Evolutionary conservation across 202 grass and related monocot genomes (phyloP), one percentile per base, ranked within the genome.

Genomic region (Sporobolus alterniflorus): DNA sequence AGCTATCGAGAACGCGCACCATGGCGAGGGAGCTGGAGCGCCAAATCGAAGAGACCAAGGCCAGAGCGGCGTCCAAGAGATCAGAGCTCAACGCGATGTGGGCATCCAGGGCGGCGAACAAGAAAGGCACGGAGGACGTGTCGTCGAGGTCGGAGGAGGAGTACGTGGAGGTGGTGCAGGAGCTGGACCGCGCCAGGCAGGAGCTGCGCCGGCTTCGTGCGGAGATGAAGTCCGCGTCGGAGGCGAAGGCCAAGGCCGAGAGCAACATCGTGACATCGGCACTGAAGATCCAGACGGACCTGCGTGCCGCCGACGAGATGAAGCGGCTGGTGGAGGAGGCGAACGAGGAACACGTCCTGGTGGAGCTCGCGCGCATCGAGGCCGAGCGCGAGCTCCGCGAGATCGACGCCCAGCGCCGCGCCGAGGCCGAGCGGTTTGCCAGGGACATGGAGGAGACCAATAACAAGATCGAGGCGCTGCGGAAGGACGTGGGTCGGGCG

Each of bases 321-420:
- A 90, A 80, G 68, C 90, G 79, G 36, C 84, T 69, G 60, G 85
- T 98, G 79, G 87, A 90, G 15, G 87, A 90, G 73, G 96, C 93
- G 5, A 93, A 98, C 68, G 96, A 98, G 80, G 93, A 98, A 73
- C 93, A 98, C 89, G 87, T 92, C 44, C 88, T 98, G 64, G 96
- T 98, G 14, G 96, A 98, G 91, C 91, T 98, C 22, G 93, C 93
- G n/a, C 87, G 96, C 55, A 98, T 98, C 28, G 96, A 98, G 86
- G 96, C 96, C 50, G 93, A 98, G 85, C 80, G 87, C 26, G 96
- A 98, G 87, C 73, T 55, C 48, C 82, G 89, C 29, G 93, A 98
- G 68, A 83, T 94, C 40, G 91, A 96, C 3, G 89, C 73, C 3
- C 75, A 79, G 79, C 87, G 89, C 8, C 73, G 36, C 25, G 82